These are phyloP conservation scores for Colletotrichum chrysophilum DNA, from an alignment of 2,329 filamentous ascomycete genomes.

Conservation along the genomic window DNA sequence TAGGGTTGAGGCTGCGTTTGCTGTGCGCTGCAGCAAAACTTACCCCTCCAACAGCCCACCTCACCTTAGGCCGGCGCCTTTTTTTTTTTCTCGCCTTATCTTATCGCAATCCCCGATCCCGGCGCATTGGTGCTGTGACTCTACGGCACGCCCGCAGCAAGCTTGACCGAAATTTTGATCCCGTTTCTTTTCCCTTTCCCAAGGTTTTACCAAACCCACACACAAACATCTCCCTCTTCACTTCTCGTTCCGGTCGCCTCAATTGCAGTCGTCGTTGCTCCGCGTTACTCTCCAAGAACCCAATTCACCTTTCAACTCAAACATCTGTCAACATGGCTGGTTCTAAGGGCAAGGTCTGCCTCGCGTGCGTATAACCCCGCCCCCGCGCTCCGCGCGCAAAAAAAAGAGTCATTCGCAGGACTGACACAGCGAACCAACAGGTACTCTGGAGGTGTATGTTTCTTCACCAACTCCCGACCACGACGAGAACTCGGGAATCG, in stretches of 20 bases:
- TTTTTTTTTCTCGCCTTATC: neutral
- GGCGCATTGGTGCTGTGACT: neutral
- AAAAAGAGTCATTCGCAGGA: neutral
- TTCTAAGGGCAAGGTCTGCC: conserved; percentile 7
- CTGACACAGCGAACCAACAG: neutral
- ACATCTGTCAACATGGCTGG: conserved; percentile 2
- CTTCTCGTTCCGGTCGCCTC: neutral
- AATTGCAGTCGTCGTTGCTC: neutral
- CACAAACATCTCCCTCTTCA: neutral
- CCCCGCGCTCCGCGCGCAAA: neutral
- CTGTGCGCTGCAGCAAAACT: neutral
- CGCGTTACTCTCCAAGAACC: neutral
- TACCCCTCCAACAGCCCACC: neutral
- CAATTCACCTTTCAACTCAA: neutral
- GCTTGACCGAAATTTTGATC: neutral
- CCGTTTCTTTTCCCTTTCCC: neutral
- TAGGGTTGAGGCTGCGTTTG: neutral
- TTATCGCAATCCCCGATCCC: neutral
- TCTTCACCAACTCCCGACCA: neutral
- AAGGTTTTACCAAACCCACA: neutral
- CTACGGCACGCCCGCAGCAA: neutral
- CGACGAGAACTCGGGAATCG: neutral
- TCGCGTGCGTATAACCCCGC: conserved; percentile 4
- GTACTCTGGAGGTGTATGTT: conserved; percentile 12
- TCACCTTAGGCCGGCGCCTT: neutral